Base-by-base conservation (phyloP, 345 rosid species). In the Stellera chamaejasme region DNA sequence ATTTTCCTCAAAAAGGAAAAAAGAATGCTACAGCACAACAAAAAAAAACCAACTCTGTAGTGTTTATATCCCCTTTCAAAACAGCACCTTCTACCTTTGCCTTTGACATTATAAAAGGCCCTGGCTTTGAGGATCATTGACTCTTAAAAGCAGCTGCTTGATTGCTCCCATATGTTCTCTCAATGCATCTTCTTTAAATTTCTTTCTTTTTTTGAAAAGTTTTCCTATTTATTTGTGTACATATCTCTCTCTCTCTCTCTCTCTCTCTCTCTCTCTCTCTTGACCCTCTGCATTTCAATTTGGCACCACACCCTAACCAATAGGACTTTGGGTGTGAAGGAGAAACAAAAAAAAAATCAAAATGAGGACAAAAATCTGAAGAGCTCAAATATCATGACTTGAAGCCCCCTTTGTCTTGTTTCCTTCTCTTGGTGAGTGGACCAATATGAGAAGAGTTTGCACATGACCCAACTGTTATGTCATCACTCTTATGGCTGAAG, bases 401-500 rank as follows among this genome's bases (percentile, higher is more conserved):
- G 52, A 41, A 59, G n/a, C 44, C 64, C 60, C 13, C 15, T 47
- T 48, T 44, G 61, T 45, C 77, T 64, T 64, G 62, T 64, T 72
- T 74, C 73, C 70, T 79, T 73, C 60, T 79, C 58, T 71, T 71
- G 65, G 14, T 69, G 58, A 66, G 77, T 52, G 63, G 73, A 62
- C 63, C 69, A 54, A 61, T 66, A 65, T 69, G 74, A 26, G 87
- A 73, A 50, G 83, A 77, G 68, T 73, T 75, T 59, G 81, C 74
- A 77, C 79, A 83, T 69, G 85, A 72, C 68, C 67, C 82, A 77
- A 75, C 78, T 69, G 82, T 72, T 66, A 66, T 64, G 56, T 79
- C 83, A 66, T 86, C 88, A 72, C 75, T 83, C 72, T 69, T 72
- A 69, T 73, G 79, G 87, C 94, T 86, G 79, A 81, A 75, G 72